These are phyloP conservation scores for Eustoma russellianum DNA, from an alignment of 257 asterid genomes.

Conservation along the genomic window DNA sequence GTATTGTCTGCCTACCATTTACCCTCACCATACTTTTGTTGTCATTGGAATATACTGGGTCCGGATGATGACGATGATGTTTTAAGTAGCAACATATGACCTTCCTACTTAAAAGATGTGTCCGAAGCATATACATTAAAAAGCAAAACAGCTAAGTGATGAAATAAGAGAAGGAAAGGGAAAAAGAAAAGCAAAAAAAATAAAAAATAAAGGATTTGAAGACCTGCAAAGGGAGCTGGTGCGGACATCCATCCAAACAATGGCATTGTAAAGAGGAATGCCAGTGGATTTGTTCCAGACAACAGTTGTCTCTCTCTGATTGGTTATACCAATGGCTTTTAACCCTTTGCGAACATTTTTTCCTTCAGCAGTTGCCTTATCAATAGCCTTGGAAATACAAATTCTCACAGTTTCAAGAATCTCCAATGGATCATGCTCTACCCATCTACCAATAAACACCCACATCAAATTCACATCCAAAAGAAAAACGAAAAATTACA, in stretches of 20 bases:
- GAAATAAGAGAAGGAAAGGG: too few species aligned
- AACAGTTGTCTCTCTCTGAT: constrained; percentile 92
- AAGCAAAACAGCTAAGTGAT: too few species aligned
- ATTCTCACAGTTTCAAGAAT: constrained; percentile 69
- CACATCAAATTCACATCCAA: too few species aligned
- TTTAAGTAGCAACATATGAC: too few species aligned
- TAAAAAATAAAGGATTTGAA: neutral
- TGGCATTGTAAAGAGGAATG: constrained; percentile 74
- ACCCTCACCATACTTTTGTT: too few species aligned
- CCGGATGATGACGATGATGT: too few species aligned
- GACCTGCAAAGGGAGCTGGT: constrained; percentile 88
- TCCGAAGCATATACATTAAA: too few species aligned
- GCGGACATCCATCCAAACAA: constrained; percentile 96
- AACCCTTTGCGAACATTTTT: constrained; percentile 60
- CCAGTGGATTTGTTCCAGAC: constrained; percentile 95
- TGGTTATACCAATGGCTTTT: constrained; percentile 81
- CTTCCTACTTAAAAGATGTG: too few species aligned
- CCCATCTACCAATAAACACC: constrained; percentile 52
- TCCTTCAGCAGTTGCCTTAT: constrained; percentile 82
- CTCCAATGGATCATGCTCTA: constrained; percentile 93
- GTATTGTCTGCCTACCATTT: too few species aligned
- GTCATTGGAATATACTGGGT: too few species aligned
- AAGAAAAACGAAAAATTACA: too few species aligned
- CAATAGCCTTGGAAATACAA: constrained; percentile 69
- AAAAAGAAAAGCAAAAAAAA: too few species aligned